Evolutionary conservation across 805 yeast species (phyloP), one percentile per base, ranked within the genome.

Genomic region (Metschnikowia cubensis): DNA sequence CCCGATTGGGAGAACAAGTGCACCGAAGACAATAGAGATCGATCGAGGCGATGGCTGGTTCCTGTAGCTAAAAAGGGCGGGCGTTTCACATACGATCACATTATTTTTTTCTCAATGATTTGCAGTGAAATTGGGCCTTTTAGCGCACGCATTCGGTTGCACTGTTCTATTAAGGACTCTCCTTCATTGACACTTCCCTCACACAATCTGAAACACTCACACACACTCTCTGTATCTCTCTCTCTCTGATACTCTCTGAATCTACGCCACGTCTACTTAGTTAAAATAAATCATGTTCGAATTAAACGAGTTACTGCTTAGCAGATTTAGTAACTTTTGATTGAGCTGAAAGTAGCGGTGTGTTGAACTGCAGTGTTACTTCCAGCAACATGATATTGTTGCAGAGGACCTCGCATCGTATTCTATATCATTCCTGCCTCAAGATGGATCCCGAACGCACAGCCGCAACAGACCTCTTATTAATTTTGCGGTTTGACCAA

Each of bases 341-440:
- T 11, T 38, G 34, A 10, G 18, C 20, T 29, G 33, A 17, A 29
- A 39, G 42, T 29, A 25, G n/a, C 21, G 42, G 15, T 6, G 13
- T n/a, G 42, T 29, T 39, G n/a, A 29, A 39, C 17, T 25, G 42
- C 42, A 39, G 34, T n/a, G 25, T 39, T 25, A 25, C 42, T 22
- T 22, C 18, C 41, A 38, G 31, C 41, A 38, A 22, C 41, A 14
- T n/a, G 31, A 8, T 41, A 31, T 18, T 32, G 36, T 43, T 22
- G 39, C 46, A 33, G 39, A 25, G 46, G 46, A 15, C 39, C 31
- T 43, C 46, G 34, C 46, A 21, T 43, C 40, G 33, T 43, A 22
- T 43, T 43, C 46, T 43, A 42, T 42, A 43, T 43, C 39, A 34
- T 43, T 43, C 46, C 39, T 21, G 15, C 39, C 39, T 22, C 45